Conservation (phyloP, 2,329 filamentous ascomycete species). For the Thermoascus crustaceus region DNA sequence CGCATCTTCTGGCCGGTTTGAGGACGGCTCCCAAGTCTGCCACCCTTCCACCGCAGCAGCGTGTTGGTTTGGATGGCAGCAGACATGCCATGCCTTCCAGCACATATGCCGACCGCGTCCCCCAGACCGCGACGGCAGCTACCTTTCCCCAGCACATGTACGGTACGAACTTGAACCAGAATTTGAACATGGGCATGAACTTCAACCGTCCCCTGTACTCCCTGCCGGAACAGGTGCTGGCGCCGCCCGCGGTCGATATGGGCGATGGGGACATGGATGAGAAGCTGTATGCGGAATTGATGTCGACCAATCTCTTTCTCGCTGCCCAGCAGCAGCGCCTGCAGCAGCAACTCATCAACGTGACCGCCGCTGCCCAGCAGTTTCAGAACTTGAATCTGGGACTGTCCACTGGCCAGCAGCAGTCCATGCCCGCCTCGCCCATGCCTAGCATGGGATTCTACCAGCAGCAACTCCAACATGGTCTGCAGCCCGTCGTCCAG, state of each 20-base stretch:
- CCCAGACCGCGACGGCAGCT: constrained; percentile 52
- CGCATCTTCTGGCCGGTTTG: constrained; percentile 85
- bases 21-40: constrained; percentile 87
- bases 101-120: constrained; percentile 41
- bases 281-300: constrained; percentile 74
- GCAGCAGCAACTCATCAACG: constrained; percentile 80
- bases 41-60: constrained; percentile 53
- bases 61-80: constrained; percentile 39
- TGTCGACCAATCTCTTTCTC: constrained; percentile 85
- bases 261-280: constrained; percentile 72
- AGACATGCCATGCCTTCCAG: constrained; percentile 39
- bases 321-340: constrained; percentile 91
- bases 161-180: constrained; percentile 20
- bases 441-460: constrained; percentile 52
- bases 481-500: constrained; percentile 56
- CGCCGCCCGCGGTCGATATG: constrained; percentile 69
- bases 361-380: constrained; percentile 76
- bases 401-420: constrained; percentile 35
- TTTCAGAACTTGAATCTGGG: constrained; percentile 69
- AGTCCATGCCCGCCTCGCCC: constrained; percentile 43
- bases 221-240: constrained; percentile 63
- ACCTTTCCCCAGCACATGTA: constrained; percentile 42
- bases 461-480: constrained; percentile 58
- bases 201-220: constrained; percentile 54
- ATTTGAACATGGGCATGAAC: constrained; percentile 27